Evolutionary conservation across 1,139 yeast genomes (phyloP).

Genomic region (Debaryomyces sp.): DNA sequence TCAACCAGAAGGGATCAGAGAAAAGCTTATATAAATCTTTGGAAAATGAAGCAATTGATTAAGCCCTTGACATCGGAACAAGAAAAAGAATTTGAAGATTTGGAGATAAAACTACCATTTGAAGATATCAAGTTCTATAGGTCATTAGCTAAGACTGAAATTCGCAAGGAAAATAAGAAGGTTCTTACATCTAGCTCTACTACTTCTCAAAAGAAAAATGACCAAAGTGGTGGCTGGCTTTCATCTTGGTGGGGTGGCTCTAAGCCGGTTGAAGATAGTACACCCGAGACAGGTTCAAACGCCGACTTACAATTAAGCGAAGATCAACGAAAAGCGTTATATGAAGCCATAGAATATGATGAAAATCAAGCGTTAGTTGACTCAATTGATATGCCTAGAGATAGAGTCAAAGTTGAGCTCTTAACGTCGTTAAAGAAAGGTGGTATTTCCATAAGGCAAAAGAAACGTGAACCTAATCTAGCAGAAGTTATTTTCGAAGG

Average conservation of each 20-base stretch:
- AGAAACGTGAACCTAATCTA: slow-evolving; percentile 44
- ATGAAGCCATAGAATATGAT: slow-evolving; percentile 92
- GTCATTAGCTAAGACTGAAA: slow-evolving; percentile 70
- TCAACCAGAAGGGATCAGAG: slow-evolving; percentile 73
- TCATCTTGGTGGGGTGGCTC: slow-evolving; percentile 60
- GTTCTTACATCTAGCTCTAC: background rate
- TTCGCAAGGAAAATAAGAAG: slow-evolving; percentile 52
- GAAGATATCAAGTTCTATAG: slow-evolving; percentile 88
- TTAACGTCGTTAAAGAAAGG: slow-evolving; percentile 75
- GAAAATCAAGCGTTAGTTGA: slow-evolving; percentile 59
- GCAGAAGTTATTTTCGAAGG: slow-evolving; percentile 86
- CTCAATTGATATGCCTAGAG: slow-evolving; percentile 70
- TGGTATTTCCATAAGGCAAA: slow-evolving; percentile 62
- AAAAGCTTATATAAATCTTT: slow-evolving; percentile 64
- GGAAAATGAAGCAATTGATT: slow-evolving; percentile 56
- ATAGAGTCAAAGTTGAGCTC: slow-evolving; percentile 67
- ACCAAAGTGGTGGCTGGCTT: slow-evolving; percentile 49
- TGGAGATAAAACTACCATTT: slow-evolving; percentile 64
- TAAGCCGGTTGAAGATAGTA: slow-evolving; percentile 10
- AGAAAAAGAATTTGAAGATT: slow-evolving; percentile 41
- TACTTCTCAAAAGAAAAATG: background rate
- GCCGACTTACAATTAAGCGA: slow-evolving; percentile 51
- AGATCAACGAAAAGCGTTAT: slow-evolving; percentile 79
- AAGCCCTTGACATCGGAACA: slow-evolving; percentile 34
- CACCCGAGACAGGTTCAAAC: slow-evolving; percentile 11